Conservation (phyloP, 129 eudicot genomes). For the Flaveria ramosissima region DNA sequence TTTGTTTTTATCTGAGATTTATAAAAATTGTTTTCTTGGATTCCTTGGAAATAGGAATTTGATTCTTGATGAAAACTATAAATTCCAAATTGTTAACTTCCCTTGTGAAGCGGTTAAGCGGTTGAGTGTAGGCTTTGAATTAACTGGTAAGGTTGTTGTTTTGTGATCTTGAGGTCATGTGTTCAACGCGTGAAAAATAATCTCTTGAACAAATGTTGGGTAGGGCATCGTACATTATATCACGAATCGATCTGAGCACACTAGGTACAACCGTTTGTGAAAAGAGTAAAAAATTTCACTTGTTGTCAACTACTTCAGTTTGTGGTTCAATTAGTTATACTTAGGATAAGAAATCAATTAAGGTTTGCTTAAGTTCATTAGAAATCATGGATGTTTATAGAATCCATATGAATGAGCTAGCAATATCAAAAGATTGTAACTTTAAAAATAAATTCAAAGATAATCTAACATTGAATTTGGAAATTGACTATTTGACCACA, state of each 20-base stretch:
- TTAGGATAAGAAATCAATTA: background rate
- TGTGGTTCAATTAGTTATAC: slow-evolving; percentile 17
- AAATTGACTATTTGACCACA: slow-evolving; percentile 22
- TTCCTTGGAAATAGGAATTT: background rate
- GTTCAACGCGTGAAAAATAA: too few relatives aligned
- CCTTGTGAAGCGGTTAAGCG: background rate
- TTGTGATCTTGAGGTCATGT: too few relatives aligned
- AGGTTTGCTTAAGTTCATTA: background rate
- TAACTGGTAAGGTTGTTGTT: too few relatives aligned
- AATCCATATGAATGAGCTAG: background rate
- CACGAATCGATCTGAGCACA: too few relatives aligned
- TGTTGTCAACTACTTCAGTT: background rate
- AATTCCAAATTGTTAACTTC: background rate
- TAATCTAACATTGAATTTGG: background rate
- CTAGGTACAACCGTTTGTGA: too few relatives aligned
- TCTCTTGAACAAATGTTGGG: too few relatives aligned
- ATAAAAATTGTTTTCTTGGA: background rate
- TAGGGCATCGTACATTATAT: too few relatives aligned
- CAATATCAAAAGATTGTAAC: slow-evolving; percentile 1
- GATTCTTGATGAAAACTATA: slow-evolving; percentile 25
- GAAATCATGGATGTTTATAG: background rate
- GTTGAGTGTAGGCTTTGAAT: too few relatives aligned
- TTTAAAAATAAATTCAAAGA: background rate
- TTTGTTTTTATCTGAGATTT: slow-evolving; percentile 25
- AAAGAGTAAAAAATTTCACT: background rate